Evolutionary conservation across 805 yeast species (phyloP), one percentile per base, ranked within the genome.

Genomic region (Hyphopichia homilentoma): DNA sequence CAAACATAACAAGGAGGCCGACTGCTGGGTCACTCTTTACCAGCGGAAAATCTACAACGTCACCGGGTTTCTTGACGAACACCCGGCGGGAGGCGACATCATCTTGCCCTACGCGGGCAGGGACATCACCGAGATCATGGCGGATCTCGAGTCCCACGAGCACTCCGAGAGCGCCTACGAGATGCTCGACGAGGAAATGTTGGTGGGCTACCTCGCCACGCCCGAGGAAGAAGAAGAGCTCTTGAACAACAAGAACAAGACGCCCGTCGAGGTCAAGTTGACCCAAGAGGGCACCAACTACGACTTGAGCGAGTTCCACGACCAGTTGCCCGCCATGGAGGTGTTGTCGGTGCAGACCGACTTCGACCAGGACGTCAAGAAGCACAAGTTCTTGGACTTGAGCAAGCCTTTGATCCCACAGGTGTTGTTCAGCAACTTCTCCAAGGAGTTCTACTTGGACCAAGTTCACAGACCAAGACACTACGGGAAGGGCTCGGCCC

Each of bases 401-500:
- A 78, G 73, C 46, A 79, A 77, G 55, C 95, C 98, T 1, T 68
- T 93, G 47, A 63, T 93, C 26, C 52, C 76, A 59, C 98, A 93
- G 66, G 85, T 93, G 28, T 61, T 87, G 35, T 69, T 75, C 39
- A 79, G 88, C 25, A 71, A 74, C 21, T 93, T 88, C 70, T 54
- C 84, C 25, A 90, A 85, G 55, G 94, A 86, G 26, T 90, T 93
- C 52, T 93, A 93, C 59, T 70, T 93, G 52, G 96, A 88, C 55
- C 97, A 93, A 62, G 93, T 93, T 26, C 98, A 93, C 60, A 79
- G 97, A 61, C 98, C 98, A 33, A 81, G 98, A 56, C 98, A 93
- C 60, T 93, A 89, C 55, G 97, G 97, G 44, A 81, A 88, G 55
- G 97, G 96, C 7, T 86, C 96, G 3, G 98, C 98, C 8, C 96